These are phyloP conservation scores for Albatrellus ellisii DNA, from an alignment of 768 basidiomycete genomes.

Conservation along the genomic window DNA sequence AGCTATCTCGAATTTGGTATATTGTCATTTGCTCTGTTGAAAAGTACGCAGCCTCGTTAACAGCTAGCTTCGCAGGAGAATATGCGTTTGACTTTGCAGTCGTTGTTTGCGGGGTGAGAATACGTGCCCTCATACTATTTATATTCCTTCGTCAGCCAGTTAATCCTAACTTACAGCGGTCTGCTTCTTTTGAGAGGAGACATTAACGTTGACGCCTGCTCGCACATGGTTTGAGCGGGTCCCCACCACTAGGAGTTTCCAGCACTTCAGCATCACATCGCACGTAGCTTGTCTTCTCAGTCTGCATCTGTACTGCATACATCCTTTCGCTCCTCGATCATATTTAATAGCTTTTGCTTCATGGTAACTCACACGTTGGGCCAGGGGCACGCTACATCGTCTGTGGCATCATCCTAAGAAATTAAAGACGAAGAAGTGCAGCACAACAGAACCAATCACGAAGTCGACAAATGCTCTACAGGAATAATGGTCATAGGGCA, in stretches of 20 bases:
- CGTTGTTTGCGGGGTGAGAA: conserved; percentile 66
- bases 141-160: conserved; percentile 7
- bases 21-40: conserved; percentile 15
- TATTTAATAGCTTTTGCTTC: too few species aligned
- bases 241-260: too few species aligned
- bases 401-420: conserved; percentile 62
- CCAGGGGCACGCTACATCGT: too few species aligned
- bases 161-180: conserved; percentile 34
- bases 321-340: too few species aligned
- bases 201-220: conserved; percentile 14
- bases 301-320: too few species aligned
- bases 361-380: too few species aligned
- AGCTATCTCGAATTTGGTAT: conserved; percentile 73
- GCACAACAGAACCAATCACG: conserved; percentile 82
- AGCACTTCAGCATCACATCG: too few species aligned
- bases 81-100: conserved; percentile 81
- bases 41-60: background rate
- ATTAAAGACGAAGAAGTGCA: conserved; percentile 98
- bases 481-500: conserved; percentile 1
- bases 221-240: background rate
- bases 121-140: conserved; percentile 1
- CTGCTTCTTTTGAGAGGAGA: conserved; percentile 57
- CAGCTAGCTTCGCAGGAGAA: conserved; percentile 41
- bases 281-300: too few species aligned
- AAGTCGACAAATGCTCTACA: conserved; percentile 94